These are phyloP conservation scores for Streptanthus diversifolius DNA, from an alignment of 345 rosid species.

Conservation along the genomic window DNA sequence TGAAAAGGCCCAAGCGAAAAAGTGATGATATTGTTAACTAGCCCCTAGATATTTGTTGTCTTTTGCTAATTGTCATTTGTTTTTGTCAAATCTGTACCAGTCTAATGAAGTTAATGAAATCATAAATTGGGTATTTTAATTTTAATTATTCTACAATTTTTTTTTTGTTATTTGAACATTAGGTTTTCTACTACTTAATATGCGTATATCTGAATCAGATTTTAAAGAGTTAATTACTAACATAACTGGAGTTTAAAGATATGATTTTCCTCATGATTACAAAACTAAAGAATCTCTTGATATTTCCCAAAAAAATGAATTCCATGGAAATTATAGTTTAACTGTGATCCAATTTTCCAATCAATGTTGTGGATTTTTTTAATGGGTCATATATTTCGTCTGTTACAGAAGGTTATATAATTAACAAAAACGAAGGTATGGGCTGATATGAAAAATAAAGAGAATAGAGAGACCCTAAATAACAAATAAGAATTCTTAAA, in stretches of 20 bases:
- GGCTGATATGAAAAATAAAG: neutral
- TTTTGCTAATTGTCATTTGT: neutral
- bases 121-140: neutral
- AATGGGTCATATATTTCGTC: neutral
- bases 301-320: neutral
- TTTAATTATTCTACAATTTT: neutral
- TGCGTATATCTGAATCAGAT: neutral
- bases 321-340: neutral
- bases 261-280: neutral
- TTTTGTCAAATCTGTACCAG: neutral
- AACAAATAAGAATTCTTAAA: neutral
- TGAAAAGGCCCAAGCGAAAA: constrained; percentile 35
- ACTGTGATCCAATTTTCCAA: neutral
- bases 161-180: neutral
- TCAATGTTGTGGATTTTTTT: neutral
- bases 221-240: neutral
- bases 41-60: neutral
- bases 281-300: neutral
- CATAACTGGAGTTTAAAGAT: neutral
- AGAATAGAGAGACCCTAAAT: neutral
- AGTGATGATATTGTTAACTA: neutral
- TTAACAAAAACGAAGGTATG: neutral
- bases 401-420: neutral
- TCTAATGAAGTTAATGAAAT: neutral
- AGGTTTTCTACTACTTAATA: neutral